These are phyloP conservation scores for Phlebopus sp. DNA, from an alignment of 1,284 basidiomycete species.

Conservation along the genomic window DNA sequence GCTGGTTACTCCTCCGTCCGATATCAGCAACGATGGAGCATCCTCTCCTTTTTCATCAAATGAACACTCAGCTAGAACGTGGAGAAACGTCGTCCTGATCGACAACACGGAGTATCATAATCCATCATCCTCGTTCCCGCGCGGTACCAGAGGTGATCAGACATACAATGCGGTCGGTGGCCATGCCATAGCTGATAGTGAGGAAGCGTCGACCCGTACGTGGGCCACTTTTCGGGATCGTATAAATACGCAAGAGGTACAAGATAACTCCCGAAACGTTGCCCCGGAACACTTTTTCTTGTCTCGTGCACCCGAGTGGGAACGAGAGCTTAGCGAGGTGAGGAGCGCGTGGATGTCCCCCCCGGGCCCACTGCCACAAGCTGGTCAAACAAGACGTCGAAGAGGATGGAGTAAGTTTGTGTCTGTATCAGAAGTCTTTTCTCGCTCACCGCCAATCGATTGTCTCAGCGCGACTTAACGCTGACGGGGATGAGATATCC, in stretches of 20 bases:
- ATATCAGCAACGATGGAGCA: conserved; percentile 8
- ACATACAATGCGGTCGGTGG: conserved; percentile 15
- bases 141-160: conserved; percentile 15
- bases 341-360: conserved; percentile 12
- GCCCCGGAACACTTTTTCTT: conserved; percentile 19
- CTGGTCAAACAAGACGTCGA: conserved; percentile 33
- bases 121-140: conserved; percentile 26
- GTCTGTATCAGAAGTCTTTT: conserved; percentile 1
- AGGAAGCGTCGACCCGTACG: conserved; percentile 15
- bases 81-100: conserved; percentile 17
- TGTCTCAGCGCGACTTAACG: conserved; percentile 48
- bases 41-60: conserved; percentile 8
- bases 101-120: conserved; percentile 17
- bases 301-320: conserved; percentile 19
- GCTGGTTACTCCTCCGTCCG: conserved; percentile 1
- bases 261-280: conserved; percentile 21
- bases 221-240: conserved; percentile 21
- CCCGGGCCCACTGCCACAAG: conserved; percentile 10
- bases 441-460: conserved; percentile 9
- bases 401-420: conserved; percentile 51
- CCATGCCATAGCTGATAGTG: conserved; percentile 23
- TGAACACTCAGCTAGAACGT: conserved; percentile 16
- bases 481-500: conserved; percentile 56
- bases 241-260: conserved; percentile 24
- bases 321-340: conserved; percentile 4